Percentiles rank a stretch among this genome's conserved stretches.
Evolutionary conservation across 1,139 yeast genomes (phyloP).

Genomic region (Yamadazyma mexicana): DNA sequence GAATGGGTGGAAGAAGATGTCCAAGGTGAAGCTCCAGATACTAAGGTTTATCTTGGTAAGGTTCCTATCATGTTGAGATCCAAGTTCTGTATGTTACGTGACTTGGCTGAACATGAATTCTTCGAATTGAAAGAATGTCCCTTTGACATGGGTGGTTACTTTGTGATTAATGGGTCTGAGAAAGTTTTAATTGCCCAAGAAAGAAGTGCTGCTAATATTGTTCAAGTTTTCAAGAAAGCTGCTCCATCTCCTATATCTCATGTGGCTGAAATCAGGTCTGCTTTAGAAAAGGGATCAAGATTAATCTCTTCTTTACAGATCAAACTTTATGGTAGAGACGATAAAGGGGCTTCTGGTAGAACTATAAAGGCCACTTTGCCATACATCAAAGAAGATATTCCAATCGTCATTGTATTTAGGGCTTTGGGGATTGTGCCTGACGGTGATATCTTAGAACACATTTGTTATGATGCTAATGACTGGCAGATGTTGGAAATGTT

Average conservation of each 20-base stretch:
- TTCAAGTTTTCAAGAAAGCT: slow-evolving; percentile 96
- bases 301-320: slow-evolving; percentile 93
- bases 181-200: slow-evolving; percentile 98
- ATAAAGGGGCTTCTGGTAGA: slow-evolving; percentile 68
- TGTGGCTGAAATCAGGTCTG: slow-evolving; percentile 94
- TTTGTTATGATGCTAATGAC: slow-evolving; percentile 95
- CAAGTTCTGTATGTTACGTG: slow-evolving; percentile 91
- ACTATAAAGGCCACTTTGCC: slow-evolving; percentile 96
- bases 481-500: slow-evolving; percentile 99
- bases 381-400: slow-evolving; percentile 93
- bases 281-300: slow-evolving; percentile 95
- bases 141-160: slow-evolving; percentile 99
- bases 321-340: slow-evolving; percentile 84
- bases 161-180: slow-evolving; percentile 96
- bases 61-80: slow-evolving; percentile 98
- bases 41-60: slow-evolving; percentile 88
- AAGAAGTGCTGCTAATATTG: slow-evolving; percentile 96
- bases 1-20: slow-evolving; percentile 66
- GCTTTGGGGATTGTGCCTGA: slow-evolving; percentile 98
- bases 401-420: slow-evolving; percentile 93
- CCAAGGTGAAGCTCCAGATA: slow-evolving; percentile 58
- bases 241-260: slow-evolving; percentile 97
- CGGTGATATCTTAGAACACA: slow-evolving; percentile 97
- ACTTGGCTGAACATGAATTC: slow-evolving; percentile 89
- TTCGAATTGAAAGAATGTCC: slow-evolving; percentile 98